Percentiles rank a stretch among this genome's conserved stretches.
Evolutionary conservation across 148 eudicot genomes (phyloP).

Genomic region (Selenicereus undatus): DNA sequence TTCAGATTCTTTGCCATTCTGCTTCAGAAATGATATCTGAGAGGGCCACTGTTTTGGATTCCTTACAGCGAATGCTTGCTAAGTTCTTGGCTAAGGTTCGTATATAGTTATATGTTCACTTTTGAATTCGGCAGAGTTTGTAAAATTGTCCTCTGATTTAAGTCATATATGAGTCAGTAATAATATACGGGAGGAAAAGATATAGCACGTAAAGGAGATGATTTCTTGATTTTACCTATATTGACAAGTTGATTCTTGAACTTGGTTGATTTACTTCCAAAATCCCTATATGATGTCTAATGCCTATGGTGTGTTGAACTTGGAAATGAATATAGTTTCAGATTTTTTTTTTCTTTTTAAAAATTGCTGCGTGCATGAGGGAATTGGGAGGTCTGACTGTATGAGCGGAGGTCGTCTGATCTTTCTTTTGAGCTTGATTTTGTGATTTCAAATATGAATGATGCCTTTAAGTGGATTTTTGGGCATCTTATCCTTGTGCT

Average conservation of each 20-base stretch:
- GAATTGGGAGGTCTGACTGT: neutral
- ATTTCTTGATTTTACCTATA: neutral
- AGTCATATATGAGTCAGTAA: neutral
- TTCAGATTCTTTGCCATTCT: slow-evolving; percentile 49
- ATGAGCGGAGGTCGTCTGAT: neutral
- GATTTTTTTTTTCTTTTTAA: too few species aligned
- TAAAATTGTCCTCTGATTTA: neutral
- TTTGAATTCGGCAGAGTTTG: neutral
- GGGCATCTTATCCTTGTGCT: neutral
- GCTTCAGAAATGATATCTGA: slow-evolving; percentile 73
- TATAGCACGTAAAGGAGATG: neutral
- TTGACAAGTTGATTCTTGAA: neutral
- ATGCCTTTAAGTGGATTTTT: too few species aligned
- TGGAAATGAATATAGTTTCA: too few species aligned
- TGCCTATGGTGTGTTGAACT: neutral
- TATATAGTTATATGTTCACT: neutral
- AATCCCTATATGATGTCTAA: neutral
- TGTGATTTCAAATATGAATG: slow-evolving; percentile 1
- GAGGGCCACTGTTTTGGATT: slow-evolving; percentile 63
- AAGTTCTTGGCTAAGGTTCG: slow-evolving; percentile 83
- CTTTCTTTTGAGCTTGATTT: neutral
- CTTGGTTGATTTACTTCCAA: neutral
- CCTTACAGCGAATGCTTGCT: slow-evolving; percentile 68
- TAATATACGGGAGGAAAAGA: neutral
- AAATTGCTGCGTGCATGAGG: too few species aligned